Evolutionary conservation across 257 asterid genomes (phyloP).

Genomic region (Solanum megistacrolobum): DNA sequence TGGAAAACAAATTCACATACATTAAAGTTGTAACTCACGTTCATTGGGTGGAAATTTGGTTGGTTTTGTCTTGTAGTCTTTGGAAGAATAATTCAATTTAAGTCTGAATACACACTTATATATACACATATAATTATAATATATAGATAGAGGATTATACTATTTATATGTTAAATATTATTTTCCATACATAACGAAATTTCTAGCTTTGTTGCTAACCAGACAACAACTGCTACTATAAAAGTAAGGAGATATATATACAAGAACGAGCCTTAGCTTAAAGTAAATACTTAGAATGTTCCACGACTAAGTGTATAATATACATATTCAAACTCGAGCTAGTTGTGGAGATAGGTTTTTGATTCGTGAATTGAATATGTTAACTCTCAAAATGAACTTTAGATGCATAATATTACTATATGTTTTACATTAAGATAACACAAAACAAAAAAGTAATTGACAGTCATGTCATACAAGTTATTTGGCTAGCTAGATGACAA

Average conservation of each 20-base stretch:
- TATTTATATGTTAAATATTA: not conserved
- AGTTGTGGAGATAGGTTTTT: not conserved
- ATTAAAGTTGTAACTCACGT: not conserved
- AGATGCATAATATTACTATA: not conserved
- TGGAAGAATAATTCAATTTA: not conserved
- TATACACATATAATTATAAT: not conserved
- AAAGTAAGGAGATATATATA: not conserved
- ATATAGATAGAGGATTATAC: not conserved
- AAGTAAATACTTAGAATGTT: not conserved
- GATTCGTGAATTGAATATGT: not conserved
- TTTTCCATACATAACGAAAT: not conserved
- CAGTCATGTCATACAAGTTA: constrained; percentile 3
- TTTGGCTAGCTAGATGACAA: constrained; percentile 4
- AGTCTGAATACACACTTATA: not conserved
- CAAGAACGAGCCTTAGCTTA: not conserved
- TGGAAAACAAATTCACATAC: not conserved
- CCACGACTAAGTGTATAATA: not conserved
- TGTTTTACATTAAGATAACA: not conserved
- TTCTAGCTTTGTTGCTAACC: not conserved
- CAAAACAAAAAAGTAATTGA: not conserved
- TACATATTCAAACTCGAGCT: not conserved
- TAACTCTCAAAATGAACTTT: not conserved
- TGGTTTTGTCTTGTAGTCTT: not conserved
- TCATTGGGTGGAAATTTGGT: not conserved
- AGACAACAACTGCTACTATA: not conserved